Evolutionary conservation across 2,329 filamentous ascomycete genomes (phyloP), one percentile per base, ranked within the genome.

Genomic region (Thelonectria blattea): DNA sequence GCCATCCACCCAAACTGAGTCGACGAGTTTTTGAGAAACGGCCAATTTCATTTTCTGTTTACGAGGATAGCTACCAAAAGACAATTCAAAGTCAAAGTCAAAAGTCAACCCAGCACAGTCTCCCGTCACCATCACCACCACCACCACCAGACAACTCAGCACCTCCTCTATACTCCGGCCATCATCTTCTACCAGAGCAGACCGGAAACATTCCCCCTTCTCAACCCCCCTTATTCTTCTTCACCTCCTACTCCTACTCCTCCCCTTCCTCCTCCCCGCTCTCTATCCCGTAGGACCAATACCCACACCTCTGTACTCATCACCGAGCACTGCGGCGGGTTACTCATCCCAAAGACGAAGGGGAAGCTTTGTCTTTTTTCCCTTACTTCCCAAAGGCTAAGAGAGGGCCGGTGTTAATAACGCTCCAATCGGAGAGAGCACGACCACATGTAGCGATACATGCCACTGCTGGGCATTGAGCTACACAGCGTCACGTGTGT

Each of bases 311-410:
- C 42, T 18, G 10, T 30, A 42, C 34, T 32, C 20, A 39, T 22
- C 27, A 17, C 9, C 10, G 11, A 55, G 6, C 14, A 27, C 10
- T 8, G 12, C 32, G 10, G 30, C 12, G 34, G 22, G 6, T 32
- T 15, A 15, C 22, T 22, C 22, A 45, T 22, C 43, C 32, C 15
- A 32, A 22, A 48, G 43, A 24, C 17, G 52, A n/a, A 41, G 14
- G 20, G 8, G 3, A 6, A 24, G 22, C 3, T 24, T n/a, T 3
- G 22, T 24, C 3, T 24, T 24, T 24, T 24, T 24, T 24, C n/a
- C n/a, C 51, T 34, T 52, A 60, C 34, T 43, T 43, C 18, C 58
- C 58, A 27, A 43, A 60, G 4, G 7, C 58, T 58, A 22, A 14
- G 18, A 7, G 14, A 18, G 27, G 17, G 17, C 11, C 8, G 24